A percentile compares a stretch with the other conserved stretches of the same genome.
Evolutionary conservation across 331 rosid genomes (phyloP).

Genomic region (Malus hybrid): DNA sequence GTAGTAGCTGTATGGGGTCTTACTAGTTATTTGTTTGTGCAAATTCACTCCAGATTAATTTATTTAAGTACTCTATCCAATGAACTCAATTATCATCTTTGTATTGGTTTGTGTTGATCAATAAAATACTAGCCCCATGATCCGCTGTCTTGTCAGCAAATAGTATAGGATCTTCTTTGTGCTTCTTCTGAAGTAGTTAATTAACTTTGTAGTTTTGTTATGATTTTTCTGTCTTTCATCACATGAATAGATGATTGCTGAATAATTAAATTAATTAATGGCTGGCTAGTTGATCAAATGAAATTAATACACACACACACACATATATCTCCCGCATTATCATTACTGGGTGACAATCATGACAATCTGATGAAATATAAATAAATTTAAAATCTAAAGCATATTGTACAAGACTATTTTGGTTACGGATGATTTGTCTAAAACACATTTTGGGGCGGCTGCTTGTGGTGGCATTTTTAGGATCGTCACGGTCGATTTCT

Average conservation of each 20-base stretch:
- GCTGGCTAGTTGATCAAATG: slow-evolving; percentile 3
- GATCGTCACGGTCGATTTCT: no score
- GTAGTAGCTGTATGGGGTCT: no score
- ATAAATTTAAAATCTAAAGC: slow-evolving; percentile 14
- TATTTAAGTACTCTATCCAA: no score
- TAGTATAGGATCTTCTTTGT: background rate
- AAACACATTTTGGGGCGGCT: no score
- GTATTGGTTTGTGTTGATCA: no score
- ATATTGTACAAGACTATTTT: background rate
- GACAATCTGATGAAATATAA: slow-evolving; percentile 1
- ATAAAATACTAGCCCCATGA: background rate
- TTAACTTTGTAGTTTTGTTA: background rate
- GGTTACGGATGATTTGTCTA: no score
- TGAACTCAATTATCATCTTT: no score
- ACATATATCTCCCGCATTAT: background rate
- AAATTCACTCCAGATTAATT: no score
- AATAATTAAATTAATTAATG: background rate
- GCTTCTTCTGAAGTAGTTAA: background rate
- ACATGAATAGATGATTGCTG: background rate
- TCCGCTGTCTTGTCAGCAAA: background rate
- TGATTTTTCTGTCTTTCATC: background rate
- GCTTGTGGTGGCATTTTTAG: no score
- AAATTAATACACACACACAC: background rate
- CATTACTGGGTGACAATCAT: background rate
- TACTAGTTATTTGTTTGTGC: no score